Evolutionary conservation across 306 rosid genomes (phyloP), one percentile per base, ranked within the genome.

Genomic region (Biancaea sappan): DNA sequence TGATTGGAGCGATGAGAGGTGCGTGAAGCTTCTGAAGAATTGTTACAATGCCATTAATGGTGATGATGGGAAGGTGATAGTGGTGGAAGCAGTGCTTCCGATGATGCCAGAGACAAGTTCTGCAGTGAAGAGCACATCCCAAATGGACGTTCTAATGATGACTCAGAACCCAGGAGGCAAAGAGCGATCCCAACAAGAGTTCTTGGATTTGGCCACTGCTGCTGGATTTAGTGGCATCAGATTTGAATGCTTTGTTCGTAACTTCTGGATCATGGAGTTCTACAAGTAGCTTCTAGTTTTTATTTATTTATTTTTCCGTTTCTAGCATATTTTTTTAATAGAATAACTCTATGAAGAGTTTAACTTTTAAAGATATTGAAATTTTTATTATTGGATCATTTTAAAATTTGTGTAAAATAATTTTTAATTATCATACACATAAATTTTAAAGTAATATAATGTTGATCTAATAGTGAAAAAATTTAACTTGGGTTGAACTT

Each of bases 81-180:
- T 51, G 24, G 29, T 51, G 58, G 58, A 51, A 0, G 28, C 13
- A 25, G 76, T 80, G 1, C 35, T 82, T 22, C 79, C 84, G 1
- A 25, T 7, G 1, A 8, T 28, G 12, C 66, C 75, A 2, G 82
- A 76, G 66, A 48, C 75, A 2, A 72, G 19, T 15, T 0, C 40
- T 6, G 29, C 35, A 8, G 43, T 0, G 12, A 78, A 65, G 59
- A 28, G 13, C 26, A 59, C 13, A 6, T 46, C 31, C 6, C 73
- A 73, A 15, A 0, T 19, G 0, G 84, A 84, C 69, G 74, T 79
- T 62, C 4, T 38, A 7, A 79, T 87, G 86, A 63, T 81, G 85
- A 74, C 81, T 41, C 79, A 76, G 25, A 14, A 6, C 26, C 72
- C 26, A 0, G 80, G 86, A n/a, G 91, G 88, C 41, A 86, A 67